A percentile compares a stretch with the other conserved stretches of the same genome.
These are phyloP conservation scores for Pichia sp. DNA, from an alignment of 1,139 yeast species.

Conservation along the genomic window DNA sequence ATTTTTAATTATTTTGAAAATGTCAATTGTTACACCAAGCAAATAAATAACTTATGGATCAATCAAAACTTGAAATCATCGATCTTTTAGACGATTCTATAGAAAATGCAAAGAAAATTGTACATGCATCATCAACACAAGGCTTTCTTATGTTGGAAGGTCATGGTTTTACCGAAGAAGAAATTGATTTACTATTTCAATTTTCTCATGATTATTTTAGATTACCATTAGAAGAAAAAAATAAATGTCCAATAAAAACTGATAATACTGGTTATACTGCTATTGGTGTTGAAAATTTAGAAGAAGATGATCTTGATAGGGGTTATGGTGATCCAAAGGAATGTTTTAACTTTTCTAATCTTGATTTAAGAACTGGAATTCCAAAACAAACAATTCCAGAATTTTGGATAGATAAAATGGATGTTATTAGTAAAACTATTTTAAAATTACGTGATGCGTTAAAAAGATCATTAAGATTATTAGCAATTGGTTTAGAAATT, in stretches of 20 bases:
- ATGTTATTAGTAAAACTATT: slow-evolving; percentile 31
- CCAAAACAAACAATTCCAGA: slow-evolving; percentile 36
- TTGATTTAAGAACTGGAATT: slow-evolving; percentile 39
- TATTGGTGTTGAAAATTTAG: slow-evolving; percentile 48
- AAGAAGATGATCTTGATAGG: slow-evolving; percentile 38
- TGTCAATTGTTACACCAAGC: not conserved
- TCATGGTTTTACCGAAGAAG: slow-evolving; percentile 42
- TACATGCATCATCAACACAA: slow-evolving; percentile 47
- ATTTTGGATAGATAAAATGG: slow-evolving; percentile 33
- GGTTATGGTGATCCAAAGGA: slow-evolving; percentile 45
- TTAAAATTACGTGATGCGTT: slow-evolving; percentile 37
- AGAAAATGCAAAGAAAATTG: slow-evolving; percentile 37
- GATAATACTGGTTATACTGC: slow-evolving; percentile 47
- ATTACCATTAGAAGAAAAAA: slow-evolving; percentile 37
- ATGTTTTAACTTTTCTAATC: slow-evolving; percentile 37
- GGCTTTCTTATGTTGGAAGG: slow-evolving; percentile 55
- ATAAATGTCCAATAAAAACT: slow-evolving; percentile 33
- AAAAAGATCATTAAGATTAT: slow-evolving; percentile 35
- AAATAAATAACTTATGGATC: slow-evolving; percentile 6
- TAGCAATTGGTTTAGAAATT: slow-evolving; percentile 45
- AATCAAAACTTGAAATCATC: slow-evolving; percentile 37
- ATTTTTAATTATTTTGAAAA: not conserved
- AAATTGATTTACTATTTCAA: slow-evolving; percentile 39
- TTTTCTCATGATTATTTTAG: slow-evolving; percentile 41
- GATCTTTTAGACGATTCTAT: slow-evolving; percentile 36